These are phyloP conservation scores for Colletotrichum liaoningense DNA, from an alignment of 2,329 filamentous ascomycete genomes.

Conservation along the genomic window DNA sequence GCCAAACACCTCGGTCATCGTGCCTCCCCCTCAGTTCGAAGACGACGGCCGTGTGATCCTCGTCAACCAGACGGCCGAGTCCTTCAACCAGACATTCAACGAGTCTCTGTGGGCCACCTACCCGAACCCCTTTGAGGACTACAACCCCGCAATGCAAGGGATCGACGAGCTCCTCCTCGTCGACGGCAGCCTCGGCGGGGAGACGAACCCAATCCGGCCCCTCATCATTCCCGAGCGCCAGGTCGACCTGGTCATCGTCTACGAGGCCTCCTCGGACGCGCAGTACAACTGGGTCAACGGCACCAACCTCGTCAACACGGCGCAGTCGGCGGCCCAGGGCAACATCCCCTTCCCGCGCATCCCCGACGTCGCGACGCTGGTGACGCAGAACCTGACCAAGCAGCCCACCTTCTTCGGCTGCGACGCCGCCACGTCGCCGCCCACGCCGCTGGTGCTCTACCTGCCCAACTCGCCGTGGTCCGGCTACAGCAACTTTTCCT, in stretches of 20 bases:
- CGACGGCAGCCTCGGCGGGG: conserved; percentile 45
- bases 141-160: conserved; percentile 41
- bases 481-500: conserved; percentile 43
- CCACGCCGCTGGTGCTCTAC: conserved; percentile 42
- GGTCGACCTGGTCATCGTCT: conserved; percentile 45
- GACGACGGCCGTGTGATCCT: conserved; percentile 39
- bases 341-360: conserved; percentile 43
- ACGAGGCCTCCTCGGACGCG: conserved; percentile 44
- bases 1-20: conserved; percentile 28
- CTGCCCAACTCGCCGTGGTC: conserved; percentile 45
- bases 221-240: conserved; percentile 43
- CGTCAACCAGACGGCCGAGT: conserved; percentile 38
- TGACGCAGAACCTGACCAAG: conserved; percentile 40
- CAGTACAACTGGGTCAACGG: conserved; percentile 43
- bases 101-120: conserved; percentile 44
- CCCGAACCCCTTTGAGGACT: conserved; percentile 46
- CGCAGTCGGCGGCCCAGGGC: conserved; percentile 38
- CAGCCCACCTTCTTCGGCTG: conserved; percentile 45
- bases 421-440: conserved; percentile 34
- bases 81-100: conserved; percentile 44
- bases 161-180: conserved; percentile 42
- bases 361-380: conserved; percentile 41
- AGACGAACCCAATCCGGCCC: conserved; percentile 44
- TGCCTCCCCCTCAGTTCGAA: conserved; percentile 22
- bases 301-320: conserved; percentile 39